Evolutionary conservation across 257 asterid genomes (phyloP).

Genomic region (Penstemon barbatus): DNA sequence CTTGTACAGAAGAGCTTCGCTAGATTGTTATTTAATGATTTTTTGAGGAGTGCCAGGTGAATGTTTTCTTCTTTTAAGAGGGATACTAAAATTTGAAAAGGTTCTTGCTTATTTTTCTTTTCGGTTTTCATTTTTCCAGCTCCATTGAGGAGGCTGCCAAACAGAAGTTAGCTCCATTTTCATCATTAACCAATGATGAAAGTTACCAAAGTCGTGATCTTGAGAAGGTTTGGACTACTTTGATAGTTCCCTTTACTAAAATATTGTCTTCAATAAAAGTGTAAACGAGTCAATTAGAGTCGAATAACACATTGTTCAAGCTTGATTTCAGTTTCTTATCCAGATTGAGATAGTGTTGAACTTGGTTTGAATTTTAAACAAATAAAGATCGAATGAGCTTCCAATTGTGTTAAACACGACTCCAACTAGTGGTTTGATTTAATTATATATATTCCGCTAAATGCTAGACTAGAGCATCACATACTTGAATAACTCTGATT

Average conservation of each 20-base stretch:
- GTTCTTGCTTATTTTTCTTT: slow-evolving; percentile 20
- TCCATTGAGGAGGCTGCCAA: slow-evolving; percentile 78
- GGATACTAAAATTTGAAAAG: slow-evolving; percentile 5
- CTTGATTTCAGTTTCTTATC: no score
- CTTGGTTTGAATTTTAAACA: no score
- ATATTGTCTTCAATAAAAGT: not conserved
- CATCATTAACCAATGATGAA: slow-evolving; percentile 67
- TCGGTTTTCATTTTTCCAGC: slow-evolving; percentile 47
- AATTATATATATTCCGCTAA: no score
- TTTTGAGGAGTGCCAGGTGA: slow-evolving; percentile 71
- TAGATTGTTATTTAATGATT: slow-evolving; percentile 79
- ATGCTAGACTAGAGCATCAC: no score
- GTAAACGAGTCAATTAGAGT: not conserved
- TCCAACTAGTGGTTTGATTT: no score
- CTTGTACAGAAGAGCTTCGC: slow-evolving; percentile 98
- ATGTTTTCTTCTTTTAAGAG: slow-evolving; percentile 23
- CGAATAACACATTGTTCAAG: not conserved
- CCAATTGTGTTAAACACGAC: no score
- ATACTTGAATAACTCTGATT: no score
- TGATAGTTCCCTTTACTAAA: not conserved
- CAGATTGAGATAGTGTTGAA: no score
- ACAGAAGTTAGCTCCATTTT: slow-evolving; percentile 69
- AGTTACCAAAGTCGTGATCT: slow-evolving; percentile 97
- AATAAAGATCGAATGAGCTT: no score
- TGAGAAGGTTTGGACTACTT: slow-evolving; percentile 68